These are phyloP conservation scores for Lentinula lateritia DNA, from an alignment of 768 basidiomycete species.

Conservation along the genomic window DNA sequence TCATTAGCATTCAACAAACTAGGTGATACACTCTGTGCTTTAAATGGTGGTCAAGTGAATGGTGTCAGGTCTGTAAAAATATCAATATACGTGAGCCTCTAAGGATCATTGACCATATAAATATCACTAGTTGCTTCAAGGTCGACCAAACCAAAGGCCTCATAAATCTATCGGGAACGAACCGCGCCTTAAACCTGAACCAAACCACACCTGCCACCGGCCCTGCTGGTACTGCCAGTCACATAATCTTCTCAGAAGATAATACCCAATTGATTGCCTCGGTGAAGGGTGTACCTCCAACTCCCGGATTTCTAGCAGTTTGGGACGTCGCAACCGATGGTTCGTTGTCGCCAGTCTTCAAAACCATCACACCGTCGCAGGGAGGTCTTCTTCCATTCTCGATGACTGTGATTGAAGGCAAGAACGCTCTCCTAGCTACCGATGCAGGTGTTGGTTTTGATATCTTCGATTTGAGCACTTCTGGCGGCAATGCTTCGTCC, in stretches of 20 bases:
- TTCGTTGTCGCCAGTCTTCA: slow-evolving; percentile 37
- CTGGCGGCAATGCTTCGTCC: slow-evolving; percentile 22
- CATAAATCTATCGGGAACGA: slow-evolving; percentile 30
- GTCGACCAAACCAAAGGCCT: slow-evolving; percentile 38
- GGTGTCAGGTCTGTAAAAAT: slow-evolving; percentile 24
- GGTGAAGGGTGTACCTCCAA: slow-evolving; percentile 42
- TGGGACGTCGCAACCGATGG: slow-evolving; percentile 41
- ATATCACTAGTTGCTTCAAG: slow-evolving; percentile 31
- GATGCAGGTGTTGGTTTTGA: slow-evolving; percentile 35
- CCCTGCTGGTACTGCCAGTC: slow-evolving; percentile 34
- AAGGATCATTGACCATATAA: background rate
- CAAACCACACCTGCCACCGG: slow-evolving; percentile 48
- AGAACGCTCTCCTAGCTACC: slow-evolving; percentile 33
- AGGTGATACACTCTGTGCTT: slow-evolving; percentile 24
- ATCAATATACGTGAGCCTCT: too few relatives aligned
- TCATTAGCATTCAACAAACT: slow-evolving; percentile 27
- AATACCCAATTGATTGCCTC: slow-evolving; percentile 38
- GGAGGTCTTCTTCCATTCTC: slow-evolving; percentile 46
- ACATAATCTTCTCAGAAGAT: slow-evolving; percentile 43
- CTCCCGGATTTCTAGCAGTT: slow-evolving; percentile 44
- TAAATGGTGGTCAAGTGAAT: slow-evolving; percentile 30
- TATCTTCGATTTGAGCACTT: slow-evolving; percentile 28
- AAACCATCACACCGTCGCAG: slow-evolving; percentile 25
- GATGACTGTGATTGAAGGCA: slow-evolving; percentile 36
- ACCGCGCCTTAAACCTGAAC: slow-evolving; percentile 37